Evolutionary conservation across 306 rosid species (phyloP).

Genomic region (Lathyrus tuberosus): DNA sequence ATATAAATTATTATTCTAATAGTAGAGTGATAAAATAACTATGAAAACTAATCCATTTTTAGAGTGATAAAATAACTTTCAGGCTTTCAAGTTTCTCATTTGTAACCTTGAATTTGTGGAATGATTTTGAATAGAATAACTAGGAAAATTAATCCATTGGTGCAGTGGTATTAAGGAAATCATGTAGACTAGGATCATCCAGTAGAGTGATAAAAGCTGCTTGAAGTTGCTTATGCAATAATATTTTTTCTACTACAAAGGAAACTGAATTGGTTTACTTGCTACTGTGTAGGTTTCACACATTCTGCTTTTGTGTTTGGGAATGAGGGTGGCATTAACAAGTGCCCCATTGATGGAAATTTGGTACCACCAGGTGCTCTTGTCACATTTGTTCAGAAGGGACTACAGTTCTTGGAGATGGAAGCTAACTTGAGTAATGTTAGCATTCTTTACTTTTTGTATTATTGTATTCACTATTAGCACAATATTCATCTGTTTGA

Average conservation of each 20-base stretch:
- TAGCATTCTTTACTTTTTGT: slow-evolving; percentile 49
- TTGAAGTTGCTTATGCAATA: not conserved
- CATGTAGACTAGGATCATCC: slow-evolving; percentile 12
- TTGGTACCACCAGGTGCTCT: slow-evolving; percentile 90
- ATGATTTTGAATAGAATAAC: too few species aligned
- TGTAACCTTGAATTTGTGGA: too few species aligned
- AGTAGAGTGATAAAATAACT: too few species aligned
- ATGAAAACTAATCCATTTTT: too few species aligned
- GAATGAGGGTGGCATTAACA: slow-evolving; percentile 88
- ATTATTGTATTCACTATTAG: slow-evolving; percentile 35
- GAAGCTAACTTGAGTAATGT: slow-evolving; percentile 98
- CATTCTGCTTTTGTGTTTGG: slow-evolving; percentile 97
- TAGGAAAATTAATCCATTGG: too few species aligned
- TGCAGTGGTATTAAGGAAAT: not conserved
- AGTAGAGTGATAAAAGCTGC: not conserved
- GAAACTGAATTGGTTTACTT: not conserved
- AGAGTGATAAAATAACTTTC: too few species aligned
- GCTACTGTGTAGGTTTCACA: slow-evolving; percentile 68
- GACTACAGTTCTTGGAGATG: slow-evolving; percentile 97
- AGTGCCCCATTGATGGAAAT: slow-evolving; percentile 81
- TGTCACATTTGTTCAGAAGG: slow-evolving; percentile 84
- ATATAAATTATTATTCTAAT: too few species aligned
- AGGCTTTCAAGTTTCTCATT: too few species aligned
- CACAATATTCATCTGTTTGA: slow-evolving; percentile 42
- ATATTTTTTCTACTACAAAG: not conserved